These are phyloP conservation scores for Plasmodium berghei DNA, from an alignment of 169 alveolate genomes.

Conservation along the genomic window DNA sequence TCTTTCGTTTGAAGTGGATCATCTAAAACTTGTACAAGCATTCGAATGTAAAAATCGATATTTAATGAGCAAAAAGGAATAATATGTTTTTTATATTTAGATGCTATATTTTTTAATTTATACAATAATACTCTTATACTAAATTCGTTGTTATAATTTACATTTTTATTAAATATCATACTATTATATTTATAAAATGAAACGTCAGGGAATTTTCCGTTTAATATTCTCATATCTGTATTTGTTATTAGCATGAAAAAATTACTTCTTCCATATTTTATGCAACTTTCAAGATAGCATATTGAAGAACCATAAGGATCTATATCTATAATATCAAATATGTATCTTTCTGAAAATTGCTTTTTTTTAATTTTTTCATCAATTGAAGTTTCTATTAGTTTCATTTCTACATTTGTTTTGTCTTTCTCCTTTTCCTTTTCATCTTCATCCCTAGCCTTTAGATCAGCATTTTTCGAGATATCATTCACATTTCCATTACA, in stretches of 20 bases:
- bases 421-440: neutral
- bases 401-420: neutral
- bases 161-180: conserved; percentile 87
- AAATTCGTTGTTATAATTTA: conserved; percentile 92
- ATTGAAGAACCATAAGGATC: conserved; percentile 97
- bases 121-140: conserved; percentile 91
- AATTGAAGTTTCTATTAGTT: conserved; percentile 6
- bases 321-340: conserved; percentile 90
- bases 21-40: conserved; percentile 89
- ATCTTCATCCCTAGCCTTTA: neutral
- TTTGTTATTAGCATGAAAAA: conserved; percentile 94
- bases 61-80: conserved; percentile 92
- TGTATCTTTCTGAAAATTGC: conserved; percentile 51
- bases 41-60: conserved; percentile 95
- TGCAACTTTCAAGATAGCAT: conserved; percentile 93
- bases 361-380: conserved; percentile 31
- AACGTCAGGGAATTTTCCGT: conserved; percentile 95
- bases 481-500: neutral
- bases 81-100: conserved; percentile 90
- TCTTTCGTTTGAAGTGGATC: conserved; percentile 91
- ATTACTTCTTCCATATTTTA: conserved; percentile 92
- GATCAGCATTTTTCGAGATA: neutral
- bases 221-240: conserved; percentile 97
- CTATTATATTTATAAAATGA: conserved; percentile 95
- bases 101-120: conserved; percentile 91